Conservation (phyloP, 2,329 filamentous ascomycete species). For the Neophaeococcomyces mojaviensis region DNA sequence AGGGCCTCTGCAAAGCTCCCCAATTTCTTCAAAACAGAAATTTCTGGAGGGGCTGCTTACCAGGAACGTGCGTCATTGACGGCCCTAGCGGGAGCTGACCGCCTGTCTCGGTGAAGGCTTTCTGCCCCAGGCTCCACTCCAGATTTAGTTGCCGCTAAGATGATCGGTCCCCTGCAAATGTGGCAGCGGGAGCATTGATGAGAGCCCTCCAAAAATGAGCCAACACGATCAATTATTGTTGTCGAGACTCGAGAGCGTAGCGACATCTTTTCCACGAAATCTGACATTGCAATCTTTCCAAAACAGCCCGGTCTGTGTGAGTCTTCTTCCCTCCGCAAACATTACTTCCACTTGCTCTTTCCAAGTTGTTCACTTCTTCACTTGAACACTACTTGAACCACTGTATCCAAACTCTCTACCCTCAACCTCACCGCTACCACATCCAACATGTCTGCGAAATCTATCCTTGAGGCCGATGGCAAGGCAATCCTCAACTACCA, state of each 20-base stretch:
- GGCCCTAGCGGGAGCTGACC: not conserved
- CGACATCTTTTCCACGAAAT: not conserved
- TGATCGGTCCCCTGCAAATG: constrained; percentile 6
- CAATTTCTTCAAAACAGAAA: constrained; percentile 3
- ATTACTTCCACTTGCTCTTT: not conserved
- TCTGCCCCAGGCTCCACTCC: constrained; percentile 8
- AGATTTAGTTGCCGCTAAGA: not conserved
- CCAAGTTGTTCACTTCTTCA: not conserved
- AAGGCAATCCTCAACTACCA: constrained; percentile 99
- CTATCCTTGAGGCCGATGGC: constrained; percentile 97
- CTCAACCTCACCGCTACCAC: constrained; percentile 20
- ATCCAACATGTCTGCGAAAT: constrained; percentile 80
- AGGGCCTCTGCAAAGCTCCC: no score
- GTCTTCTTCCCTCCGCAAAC: not conserved
- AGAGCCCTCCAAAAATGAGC: constrained; percentile 9
- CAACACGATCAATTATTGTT: constrained; percentile 9
- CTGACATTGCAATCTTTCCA: constrained; percentile 8
- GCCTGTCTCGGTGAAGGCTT: not conserved
- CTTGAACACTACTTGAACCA: constrained; percentile 10
- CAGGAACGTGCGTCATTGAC: no score
- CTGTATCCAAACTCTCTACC: constrained; percentile 16
- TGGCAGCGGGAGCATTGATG: constrained; percentile 8
- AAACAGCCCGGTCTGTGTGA: not conserved
- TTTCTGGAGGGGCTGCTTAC: not conserved
- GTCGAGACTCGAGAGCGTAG: not conserved